phyloP scores from a whole-genome alignment of 1,139 yeast species.

The Geotrichum siamense region DNA sequence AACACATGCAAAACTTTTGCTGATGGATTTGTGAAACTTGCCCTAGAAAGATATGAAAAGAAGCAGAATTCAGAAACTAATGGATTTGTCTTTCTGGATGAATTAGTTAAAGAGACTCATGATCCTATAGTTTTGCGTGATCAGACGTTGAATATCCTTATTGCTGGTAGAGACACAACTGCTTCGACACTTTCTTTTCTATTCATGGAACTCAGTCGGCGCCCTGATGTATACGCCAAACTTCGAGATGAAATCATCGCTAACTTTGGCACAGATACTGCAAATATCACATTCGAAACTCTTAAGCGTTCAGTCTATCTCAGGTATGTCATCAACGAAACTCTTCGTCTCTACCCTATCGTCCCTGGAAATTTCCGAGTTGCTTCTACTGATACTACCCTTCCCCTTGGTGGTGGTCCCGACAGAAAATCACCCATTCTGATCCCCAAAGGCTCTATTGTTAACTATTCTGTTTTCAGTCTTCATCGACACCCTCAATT shows the following conservation, averaged over 20 bases:
- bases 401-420: slow-evolving; percentile 49
- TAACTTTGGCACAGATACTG: slow-evolving; percentile 20
- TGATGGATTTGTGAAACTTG: slow-evolving; percentile 30
- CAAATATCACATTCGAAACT: slow-evolving; percentile 40
- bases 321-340: slow-evolving; percentile 45
- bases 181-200: slow-evolving; percentile 47
- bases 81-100: slow-evolving; percentile 47
- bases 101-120: slow-evolving; percentile 45
- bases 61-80: slow-evolving; percentile 22
- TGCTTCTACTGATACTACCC: slow-evolving; percentile 42
- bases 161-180: slow-evolving; percentile 55
- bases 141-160: slow-evolving; percentile 45
- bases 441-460: slow-evolving; percentile 43
- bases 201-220: slow-evolving; percentile 43
- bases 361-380: slow-evolving; percentile 49
- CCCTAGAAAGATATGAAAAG: slow-evolving; percentile 19
- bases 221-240: slow-evolving; percentile 38
- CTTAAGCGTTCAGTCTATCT: slow-evolving; percentile 46
- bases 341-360: slow-evolving; percentile 48
- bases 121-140: slow-evolving; percentile 46
- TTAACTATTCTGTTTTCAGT: slow-evolving; percentile 41
- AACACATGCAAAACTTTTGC: slow-evolving; percentile 28
- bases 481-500: slow-evolving; percentile 41
- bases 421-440: slow-evolving; percentile 41
- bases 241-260: slow-evolving; percentile 38